Percentiles rank a stretch among this genome's conserved stretches.
Evolutionary conservation across 371 early-diverging fungal species (phyloP).

Genomic region (Dentiscutata heterogama): DNA sequence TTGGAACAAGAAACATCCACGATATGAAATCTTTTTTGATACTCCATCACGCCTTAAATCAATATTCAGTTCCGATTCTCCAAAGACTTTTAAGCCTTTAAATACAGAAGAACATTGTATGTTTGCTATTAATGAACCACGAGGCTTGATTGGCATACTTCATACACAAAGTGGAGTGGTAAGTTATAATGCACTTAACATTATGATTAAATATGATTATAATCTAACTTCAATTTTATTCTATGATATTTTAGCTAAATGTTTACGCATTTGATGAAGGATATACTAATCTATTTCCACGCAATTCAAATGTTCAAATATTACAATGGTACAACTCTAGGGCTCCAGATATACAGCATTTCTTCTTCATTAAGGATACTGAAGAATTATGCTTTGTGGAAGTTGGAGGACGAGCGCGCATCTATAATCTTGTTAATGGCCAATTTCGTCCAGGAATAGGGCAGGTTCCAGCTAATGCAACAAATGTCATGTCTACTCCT

Average conservation of each 20-base stretch:
- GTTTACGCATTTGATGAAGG: slow-evolving; percentile 25
- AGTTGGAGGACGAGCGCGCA: not conserved
- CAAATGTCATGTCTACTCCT: slow-evolving; percentile 4
- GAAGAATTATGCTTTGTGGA: slow-evolving; percentile 44
- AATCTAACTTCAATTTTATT: not conserved
- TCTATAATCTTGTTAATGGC: slow-evolving; percentile 30
- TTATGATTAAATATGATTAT: not conserved
- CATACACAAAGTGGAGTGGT: slow-evolving; percentile 6
- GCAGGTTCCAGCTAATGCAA: slow-evolving; percentile 26
- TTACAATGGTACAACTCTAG: slow-evolving; percentile 26
- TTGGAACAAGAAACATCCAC: not conserved
- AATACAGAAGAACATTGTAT: slow-evolving; percentile 2
- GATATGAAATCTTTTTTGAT: slow-evolving; percentile 28
- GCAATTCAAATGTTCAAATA: slow-evolving; percentile 8
- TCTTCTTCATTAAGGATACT: slow-evolving; percentile 43
- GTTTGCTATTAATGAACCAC: slow-evolving; percentile 40
- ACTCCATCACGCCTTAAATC: not conserved
- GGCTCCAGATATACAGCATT: slow-evolving; percentile 24
- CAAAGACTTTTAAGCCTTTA: not conserved
- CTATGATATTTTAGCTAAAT: slow-evolving; percentile 6
- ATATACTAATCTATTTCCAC: not conserved
- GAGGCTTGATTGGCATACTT: slow-evolving; percentile 37
- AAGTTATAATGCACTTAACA: not conserved
- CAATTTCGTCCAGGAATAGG: slow-evolving; percentile 31
- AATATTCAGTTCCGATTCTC: not conserved